A percentile compares a stretch with the other conserved stretches of the same genome.
These are phyloP conservation scores for Talaromyces ruber DNA, from an alignment of 495 filamentous ascomycete genomes.

Conservation along the genomic window DNA sequence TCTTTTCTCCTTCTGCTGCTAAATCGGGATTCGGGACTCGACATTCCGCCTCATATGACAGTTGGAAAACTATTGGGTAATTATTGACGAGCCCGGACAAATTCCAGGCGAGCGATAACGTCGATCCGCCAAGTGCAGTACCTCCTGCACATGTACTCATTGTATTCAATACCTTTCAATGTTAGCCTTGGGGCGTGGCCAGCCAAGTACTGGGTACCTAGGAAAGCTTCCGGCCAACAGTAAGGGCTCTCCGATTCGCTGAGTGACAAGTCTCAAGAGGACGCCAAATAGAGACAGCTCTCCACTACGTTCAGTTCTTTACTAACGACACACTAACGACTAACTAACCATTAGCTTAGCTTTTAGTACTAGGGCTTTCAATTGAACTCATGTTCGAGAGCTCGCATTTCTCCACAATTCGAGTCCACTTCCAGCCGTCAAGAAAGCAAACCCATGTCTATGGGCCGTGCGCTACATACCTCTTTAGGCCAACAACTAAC, in stretches of 20 bases:
- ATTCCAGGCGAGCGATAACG: not conserved
- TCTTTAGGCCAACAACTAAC: not conserved
- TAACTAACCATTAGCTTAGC: not conserved
- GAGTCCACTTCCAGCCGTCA: not conserved
- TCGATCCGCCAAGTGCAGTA: not conserved
- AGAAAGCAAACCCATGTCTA: not conserved
- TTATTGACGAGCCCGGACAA: not conserved
- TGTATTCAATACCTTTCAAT: not conserved
- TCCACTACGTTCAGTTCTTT: not conserved
- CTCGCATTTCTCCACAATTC: not conserved
- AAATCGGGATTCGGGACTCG: not conserved
- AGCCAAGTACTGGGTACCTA: not conserved
- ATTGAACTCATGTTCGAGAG: conserved; percentile 4
- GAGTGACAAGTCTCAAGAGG: not conserved
- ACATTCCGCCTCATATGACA: not conserved
- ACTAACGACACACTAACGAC: not conserved
- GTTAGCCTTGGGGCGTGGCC: not conserved
- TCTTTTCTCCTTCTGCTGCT: not conserved
- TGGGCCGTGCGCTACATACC: not conserved
- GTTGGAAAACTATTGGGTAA: not conserved
- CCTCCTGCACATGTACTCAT: not conserved
- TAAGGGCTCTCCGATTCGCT: conserved; percentile 1
- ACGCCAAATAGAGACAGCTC: not conserved
- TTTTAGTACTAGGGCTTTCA: not conserved
- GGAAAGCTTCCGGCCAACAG: not conserved